phyloP scores from a whole-genome alignment of 2,329 filamentous ascomycete species.

The Tolypocladium inflatum region DNA sequence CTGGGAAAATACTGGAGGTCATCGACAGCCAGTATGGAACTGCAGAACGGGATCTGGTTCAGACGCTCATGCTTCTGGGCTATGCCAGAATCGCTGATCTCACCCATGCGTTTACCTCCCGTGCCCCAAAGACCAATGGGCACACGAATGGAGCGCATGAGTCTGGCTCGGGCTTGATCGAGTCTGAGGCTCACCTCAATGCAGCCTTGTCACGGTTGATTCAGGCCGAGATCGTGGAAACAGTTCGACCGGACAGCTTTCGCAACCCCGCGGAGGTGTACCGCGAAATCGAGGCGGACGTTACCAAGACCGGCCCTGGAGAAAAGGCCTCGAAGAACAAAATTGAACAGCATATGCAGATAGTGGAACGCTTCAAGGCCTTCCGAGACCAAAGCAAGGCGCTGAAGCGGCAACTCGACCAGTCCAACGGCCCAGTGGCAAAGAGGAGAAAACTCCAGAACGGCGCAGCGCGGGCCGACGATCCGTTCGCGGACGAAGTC shows the following conservation, averaged over 20 bases:
- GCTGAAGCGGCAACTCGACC: conserved; percentile 42
- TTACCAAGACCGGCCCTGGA: conserved; percentile 38
- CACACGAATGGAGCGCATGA: conserved; percentile 23
- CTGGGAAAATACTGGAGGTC: conserved; percentile 70
- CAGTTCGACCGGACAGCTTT: conserved; percentile 47
- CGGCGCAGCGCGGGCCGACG: conserved; percentile 22
- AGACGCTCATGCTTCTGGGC: conserved; percentile 66
- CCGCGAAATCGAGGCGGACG: conserved; percentile 52
- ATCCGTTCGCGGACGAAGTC: conserved; percentile 26
- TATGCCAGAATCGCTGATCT: conserved; percentile 66
- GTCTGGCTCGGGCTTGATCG: conserved; percentile 24
- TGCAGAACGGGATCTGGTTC: conserved; percentile 65
- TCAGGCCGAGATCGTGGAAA: conserved; percentile 57
- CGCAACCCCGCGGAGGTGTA: conserved; percentile 51
- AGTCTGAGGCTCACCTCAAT: conserved; percentile 38
- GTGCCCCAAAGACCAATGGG: conserved; percentile 24
- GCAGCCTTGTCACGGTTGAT: conserved; percentile 45
- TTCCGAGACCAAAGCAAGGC: conserved; percentile 42
- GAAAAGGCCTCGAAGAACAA: conserved; percentile 51
- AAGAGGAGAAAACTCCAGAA: conserved; percentile 49
- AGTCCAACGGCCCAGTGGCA: conserved; percentile 24
- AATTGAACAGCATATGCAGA: conserved; percentile 47
- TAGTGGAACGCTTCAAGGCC: conserved; percentile 43
- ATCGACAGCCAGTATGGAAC: conserved; percentile 65
- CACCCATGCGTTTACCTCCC: conserved; percentile 47